Base-by-base conservation (phyloP, 202 grass and related monocot genomes). In the Saccharum hybrid region DNA sequence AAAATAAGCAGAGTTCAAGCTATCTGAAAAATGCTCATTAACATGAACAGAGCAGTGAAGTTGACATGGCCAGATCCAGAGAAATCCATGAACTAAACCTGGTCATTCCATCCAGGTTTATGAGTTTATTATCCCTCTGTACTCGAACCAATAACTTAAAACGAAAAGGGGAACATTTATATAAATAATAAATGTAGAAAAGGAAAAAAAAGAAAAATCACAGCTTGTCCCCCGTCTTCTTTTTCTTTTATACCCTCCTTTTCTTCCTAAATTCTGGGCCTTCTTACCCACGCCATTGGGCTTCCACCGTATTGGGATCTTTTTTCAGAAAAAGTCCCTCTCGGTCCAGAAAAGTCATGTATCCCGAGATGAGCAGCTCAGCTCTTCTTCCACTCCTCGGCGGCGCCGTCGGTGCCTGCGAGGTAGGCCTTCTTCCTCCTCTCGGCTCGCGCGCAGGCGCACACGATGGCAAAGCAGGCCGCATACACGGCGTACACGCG, bases 311-410 rank as follows among this genome's bases (percentile, higher is more conserved):
- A 87, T 48, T 70, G 22, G 15, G 19, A 57, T n/a, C 2, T 72
- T 65, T 77, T 66, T 80, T 66, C 46, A 68, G 52, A n/a, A 10
- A 18, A 72, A 54, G 46, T 3, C 85, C 74, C 69, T 40, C 70
- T 30, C 39, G 13, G 21, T 64, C 15, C 2, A 0, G 1, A 26
- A 63, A 30, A 63, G 10, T 1, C 10, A 1, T 6, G 19, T 22
- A 8, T 59, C 54, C 54, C 7, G 19, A 59, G 54, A 6, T 18
- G 7, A n/a, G 16, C 21, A 0, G 1, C 34, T 94, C 84, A 99
- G 86, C 88, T 99, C 40, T 96, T 92, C 81, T 99, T 99, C 88
- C 93, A 92, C 67, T 99, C 93, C 75, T 96, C 93, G 15, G 80
- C 90, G 31, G 88, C 82, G 67, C 74, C 90, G 78, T 84, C 77